Evolutionary conservation across 108 stramenopile species (phyloP).

Genomic region (Skeletonema marinoi): DNA sequence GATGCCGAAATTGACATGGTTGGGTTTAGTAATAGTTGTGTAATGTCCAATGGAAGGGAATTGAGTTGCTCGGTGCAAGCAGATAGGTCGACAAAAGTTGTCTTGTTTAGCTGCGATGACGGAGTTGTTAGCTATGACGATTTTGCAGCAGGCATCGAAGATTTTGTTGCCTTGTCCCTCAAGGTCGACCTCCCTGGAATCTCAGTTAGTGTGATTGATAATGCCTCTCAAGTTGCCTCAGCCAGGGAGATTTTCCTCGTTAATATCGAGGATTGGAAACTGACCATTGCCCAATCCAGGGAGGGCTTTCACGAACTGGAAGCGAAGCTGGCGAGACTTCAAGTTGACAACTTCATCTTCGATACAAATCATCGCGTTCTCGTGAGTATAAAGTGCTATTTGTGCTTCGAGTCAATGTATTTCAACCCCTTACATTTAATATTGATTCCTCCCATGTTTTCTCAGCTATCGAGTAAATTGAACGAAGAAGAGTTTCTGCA

Average conservation of each 20-base stretch:
- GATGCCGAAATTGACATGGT: conserved; percentile 69
- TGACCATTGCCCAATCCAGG: conserved; percentile 62
- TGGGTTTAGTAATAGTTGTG: conserved; percentile 61
- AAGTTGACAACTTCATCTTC: conserved; percentile 81
- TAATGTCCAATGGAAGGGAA: conserved; percentile 43
- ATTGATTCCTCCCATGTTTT: neutral
- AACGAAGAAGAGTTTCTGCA: conserved; percentile 70
- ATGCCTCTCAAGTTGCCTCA: conserved; percentile 31
- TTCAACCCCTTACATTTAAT: neutral
- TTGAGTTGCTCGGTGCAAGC: conserved; percentile 66
- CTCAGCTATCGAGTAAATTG: conserved; percentile 57
- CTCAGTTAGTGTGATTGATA: conserved; percentile 71
- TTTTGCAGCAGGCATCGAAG: conserved; percentile 39
- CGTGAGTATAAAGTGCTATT: conserved; percentile 32
- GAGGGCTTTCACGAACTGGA: conserved; percentile 83
- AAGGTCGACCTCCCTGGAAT: conserved; percentile 54
- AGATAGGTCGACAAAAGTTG: conserved; percentile 77
- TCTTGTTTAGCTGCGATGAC: conserved; percentile 51
- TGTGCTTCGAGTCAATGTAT: neutral
- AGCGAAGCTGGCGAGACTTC: conserved; percentile 51
- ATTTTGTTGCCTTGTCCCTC: conserved; percentile 50
- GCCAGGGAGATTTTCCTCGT: conserved; percentile 71
- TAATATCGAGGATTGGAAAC: conserved; percentile 21
- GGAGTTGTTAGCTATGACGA: neutral
- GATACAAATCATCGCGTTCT: conserved; percentile 75